Evolutionary conservation across 2,329 filamentous ascomycete species (phyloP).

Genomic region (Sporothrix globosa): DNA sequence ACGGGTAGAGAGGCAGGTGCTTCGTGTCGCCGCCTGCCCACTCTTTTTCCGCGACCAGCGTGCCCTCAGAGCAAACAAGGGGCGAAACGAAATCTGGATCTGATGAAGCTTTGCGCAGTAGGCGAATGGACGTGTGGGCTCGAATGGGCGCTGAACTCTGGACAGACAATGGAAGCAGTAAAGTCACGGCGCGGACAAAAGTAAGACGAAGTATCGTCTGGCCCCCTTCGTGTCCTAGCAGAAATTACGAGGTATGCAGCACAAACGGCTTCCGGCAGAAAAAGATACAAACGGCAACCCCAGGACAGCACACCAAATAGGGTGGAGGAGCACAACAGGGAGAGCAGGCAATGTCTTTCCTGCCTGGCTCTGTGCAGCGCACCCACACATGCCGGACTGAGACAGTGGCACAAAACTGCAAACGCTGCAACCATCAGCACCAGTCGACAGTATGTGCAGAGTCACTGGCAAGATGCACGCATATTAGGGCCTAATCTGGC

Average conservation of each 20-base stretch:
- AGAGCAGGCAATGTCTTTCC: neutral
- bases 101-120: neutral
- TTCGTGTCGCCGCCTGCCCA: constrained; percentile 23
- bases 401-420: constrained; percentile 23
- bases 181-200: neutral
- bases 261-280: neutral
- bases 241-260: neutral
- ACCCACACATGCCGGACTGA: constrained; percentile 22
- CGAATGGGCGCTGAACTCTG: neutral
- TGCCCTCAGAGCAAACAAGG: constrained; percentile 26
- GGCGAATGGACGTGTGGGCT: no score
- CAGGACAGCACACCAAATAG: constrained; percentile 1
- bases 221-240: no score
- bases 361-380: constrained; percentile 7
- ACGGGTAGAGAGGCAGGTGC: neutral
- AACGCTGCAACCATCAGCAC: constrained; percentile 11
- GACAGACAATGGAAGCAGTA: no score
- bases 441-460: constrained; percentile 3
- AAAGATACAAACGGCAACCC: neutral
- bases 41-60: constrained; percentile 32
- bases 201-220: neutral
- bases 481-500: neutral
- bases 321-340: neutral
- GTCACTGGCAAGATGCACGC: neutral
- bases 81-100: constrained; percentile 17